Conservation (phyloP, 164 flowering plant genomes). For the Chloranthus sessilifolius region DNA sequence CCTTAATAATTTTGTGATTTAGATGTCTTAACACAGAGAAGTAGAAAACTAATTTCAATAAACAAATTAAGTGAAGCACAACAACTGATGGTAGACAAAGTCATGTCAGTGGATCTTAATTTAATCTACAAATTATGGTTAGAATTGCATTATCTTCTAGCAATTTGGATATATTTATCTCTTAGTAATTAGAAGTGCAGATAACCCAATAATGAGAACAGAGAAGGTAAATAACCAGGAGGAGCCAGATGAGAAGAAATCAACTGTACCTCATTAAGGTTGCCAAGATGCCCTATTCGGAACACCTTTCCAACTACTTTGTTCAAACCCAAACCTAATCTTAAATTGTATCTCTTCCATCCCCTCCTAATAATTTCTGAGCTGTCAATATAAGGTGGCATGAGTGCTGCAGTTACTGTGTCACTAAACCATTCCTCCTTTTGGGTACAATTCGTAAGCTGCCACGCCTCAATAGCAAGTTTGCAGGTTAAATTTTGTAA, state of each 20-base stretch:
- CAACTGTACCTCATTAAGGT: slow-evolving; percentile 70
- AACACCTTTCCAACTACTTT: slow-evolving; percentile 96
- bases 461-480: slow-evolving; percentile 98
- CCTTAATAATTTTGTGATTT: too few relatives aligned
- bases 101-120: too few relatives aligned
- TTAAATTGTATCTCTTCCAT: slow-evolving; percentile 91
- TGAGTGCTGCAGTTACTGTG: slow-evolving; percentile 92
- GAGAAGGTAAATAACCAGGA: too few relatives aligned
- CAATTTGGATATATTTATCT: too few relatives aligned
- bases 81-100: too few relatives aligned
- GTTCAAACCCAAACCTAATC: slow-evolving; percentile 94
- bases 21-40: too few relatives aligned
- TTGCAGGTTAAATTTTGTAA: slow-evolving; percentile 30
- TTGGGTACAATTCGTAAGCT: slow-evolving; percentile 89
- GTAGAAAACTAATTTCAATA: too few relatives aligned
- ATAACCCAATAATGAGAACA: too few relatives aligned
- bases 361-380: slow-evolving; percentile 79
- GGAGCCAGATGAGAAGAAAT: background rate
- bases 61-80: too few relatives aligned
- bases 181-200: too few relatives aligned
- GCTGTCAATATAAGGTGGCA: slow-evolving; percentile 83
- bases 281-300: slow-evolving; percentile 99
- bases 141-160: too few relatives aligned
- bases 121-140: too few relatives aligned
- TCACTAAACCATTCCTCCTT: slow-evolving; percentile 94